A percentile compares a stretch with the other conserved stretches of the same genome.
Evolutionary conservation across 2,329 filamentous ascomycete species (phyloP).

Genomic region (Colletotrichum plurivorum): DNA sequence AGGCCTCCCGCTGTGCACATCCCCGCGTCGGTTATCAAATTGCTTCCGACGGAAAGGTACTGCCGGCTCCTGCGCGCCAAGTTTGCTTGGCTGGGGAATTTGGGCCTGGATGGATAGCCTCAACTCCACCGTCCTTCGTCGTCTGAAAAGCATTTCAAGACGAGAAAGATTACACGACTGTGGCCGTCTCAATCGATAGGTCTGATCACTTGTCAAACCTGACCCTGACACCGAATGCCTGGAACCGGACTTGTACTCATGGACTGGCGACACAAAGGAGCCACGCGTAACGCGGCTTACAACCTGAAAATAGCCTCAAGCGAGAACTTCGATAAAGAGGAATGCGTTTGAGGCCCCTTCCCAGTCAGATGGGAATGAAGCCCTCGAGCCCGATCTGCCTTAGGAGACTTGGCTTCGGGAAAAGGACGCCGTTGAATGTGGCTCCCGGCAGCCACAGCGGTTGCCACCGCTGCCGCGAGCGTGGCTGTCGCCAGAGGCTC

Average conservation of each 20-base stretch:
- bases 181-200: not conserved
- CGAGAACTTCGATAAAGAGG: too few relatives aligned
- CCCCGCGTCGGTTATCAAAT: constrained; percentile 14
- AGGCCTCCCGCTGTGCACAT: constrained; percentile 7
- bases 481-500: not conserved
- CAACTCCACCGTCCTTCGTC: not conserved
- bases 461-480: not conserved
- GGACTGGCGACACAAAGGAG: not conserved
- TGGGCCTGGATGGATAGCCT: not conserved
- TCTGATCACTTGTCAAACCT: not conserved
- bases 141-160: not conserved
- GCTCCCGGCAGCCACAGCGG: not conserved
- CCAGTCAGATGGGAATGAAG: not conserved
- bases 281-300: not conserved
- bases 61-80: constrained; percentile 24
- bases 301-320: not conserved
- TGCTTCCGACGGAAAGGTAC: constrained; percentile 18
- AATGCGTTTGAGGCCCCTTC: not conserved
- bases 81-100: constrained; percentile 4
- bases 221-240: not conserved
- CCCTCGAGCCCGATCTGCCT: not conserved
- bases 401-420: not conserved
- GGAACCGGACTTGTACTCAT: not conserved
- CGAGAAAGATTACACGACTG: not conserved
- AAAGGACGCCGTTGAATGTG: constrained; percentile 6